Conservation (phyloP, 768 basidiomycete species). For the Dacryopinax primogenitus region DNA sequence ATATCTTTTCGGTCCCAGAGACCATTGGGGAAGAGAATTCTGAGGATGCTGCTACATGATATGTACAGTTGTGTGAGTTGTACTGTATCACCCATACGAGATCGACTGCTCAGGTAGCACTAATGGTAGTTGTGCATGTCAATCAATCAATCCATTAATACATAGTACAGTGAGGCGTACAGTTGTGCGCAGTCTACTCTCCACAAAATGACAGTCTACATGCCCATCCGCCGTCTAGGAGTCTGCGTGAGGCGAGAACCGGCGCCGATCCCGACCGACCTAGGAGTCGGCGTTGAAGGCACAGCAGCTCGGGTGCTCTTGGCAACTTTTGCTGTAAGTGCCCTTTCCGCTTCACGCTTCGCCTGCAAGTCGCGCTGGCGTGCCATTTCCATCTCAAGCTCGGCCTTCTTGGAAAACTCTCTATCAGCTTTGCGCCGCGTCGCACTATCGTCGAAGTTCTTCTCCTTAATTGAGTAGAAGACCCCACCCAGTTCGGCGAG, state of each 20-base stretch:
- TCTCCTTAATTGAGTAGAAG: slow-evolving; percentile 95
- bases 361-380: slow-evolving; percentile 36
- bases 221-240: slow-evolving; percentile 57
- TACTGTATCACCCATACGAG: not conserved
- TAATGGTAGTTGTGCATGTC: not conserved
- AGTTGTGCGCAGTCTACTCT: not conserved
- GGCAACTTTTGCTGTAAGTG: slow-evolving; percentile 41
- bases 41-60: not conserved
- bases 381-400: slow-evolving; percentile 86
- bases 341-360: slow-evolving; percentile 50
- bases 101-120: not conserved
- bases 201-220: slow-evolving; percentile 31
- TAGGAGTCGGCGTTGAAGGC: slow-evolving; percentile 57
- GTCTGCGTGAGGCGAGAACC: slow-evolving; percentile 57
- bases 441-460: slow-evolving; percentile 74
- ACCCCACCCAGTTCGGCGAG: slow-evolving; percentile 90
- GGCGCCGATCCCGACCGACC: slow-evolving; percentile 49
- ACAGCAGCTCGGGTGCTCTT: slow-evolving; percentile 54
- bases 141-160: not conserved
- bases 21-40: not conserved
- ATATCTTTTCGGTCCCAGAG: not conserved
- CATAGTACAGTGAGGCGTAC: not conserved
- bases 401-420: slow-evolving; percentile 84
- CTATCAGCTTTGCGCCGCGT: slow-evolving; percentile 64
- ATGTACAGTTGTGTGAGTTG: not conserved